Base-by-base conservation (phyloP, 768 basidiomycete genomes). In the Pholiota conissans region DNA sequence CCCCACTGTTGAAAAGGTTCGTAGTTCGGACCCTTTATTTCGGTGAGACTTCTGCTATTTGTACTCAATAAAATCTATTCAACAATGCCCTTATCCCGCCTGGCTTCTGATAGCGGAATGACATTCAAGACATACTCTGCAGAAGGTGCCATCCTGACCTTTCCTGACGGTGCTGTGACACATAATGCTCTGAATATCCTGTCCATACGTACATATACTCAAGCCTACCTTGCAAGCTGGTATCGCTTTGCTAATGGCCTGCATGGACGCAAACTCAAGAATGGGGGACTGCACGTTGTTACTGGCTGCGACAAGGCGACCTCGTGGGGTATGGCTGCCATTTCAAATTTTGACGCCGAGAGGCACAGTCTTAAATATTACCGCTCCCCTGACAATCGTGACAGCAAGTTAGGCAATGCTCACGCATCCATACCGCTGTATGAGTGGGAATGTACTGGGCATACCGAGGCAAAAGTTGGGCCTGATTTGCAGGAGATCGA, bases 231-330 rank as follows among this genome's bases (percentile, higher is more conserved):
- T 14, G 63, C 61, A 24, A 34, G 39, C 7, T 67, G 66, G 67
- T 68, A 66, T 48, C 55, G 58, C 40, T 64, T 58, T 29, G 58
- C 56, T 35, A 61, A 58, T 10, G 47, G 47, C 10, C 39, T 42
- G 8, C 52, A 55, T 13, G 67, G 61, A 8, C 34, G 56, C 24
- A 60, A 60, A 30, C 51, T 48, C 20, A 37, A 53, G 5, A 68
- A 68, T n/a, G 65, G 67, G 0, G 63, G 66, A 26, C 7, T 68
- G 5, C 63, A n/a, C n/a, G n/a, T n/a, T n/a, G n/a, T n/a, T n/a
- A n/a, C n/a, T n/a, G n/a, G n/a, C n/a, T n/a, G n/a, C 58, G 61
- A 64, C 35, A 65, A 65, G 20, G 59, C 61, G 16, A 45, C 52
- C 2, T 27, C 64, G 5, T 67, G 64, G 64, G 66, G 66, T 5